Percentiles rank a stretch among this genome's conserved stretches.
Conservation (phyloP, 1,284 basidiomycete species). For the Cutaneotrichosporon sp. region DNA sequence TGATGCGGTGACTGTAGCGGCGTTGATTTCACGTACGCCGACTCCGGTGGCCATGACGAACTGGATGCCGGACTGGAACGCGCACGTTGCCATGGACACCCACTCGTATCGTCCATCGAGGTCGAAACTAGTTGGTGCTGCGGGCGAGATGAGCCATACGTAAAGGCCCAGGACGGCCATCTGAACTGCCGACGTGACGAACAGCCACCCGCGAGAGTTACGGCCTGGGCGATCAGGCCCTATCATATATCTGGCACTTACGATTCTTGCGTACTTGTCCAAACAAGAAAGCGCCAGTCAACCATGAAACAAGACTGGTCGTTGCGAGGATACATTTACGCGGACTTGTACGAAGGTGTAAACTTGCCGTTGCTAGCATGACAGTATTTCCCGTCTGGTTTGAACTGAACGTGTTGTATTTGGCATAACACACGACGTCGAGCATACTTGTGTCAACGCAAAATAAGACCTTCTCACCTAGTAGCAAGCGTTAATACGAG, state of each 20-base stretch:
- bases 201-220: conserved; percentile 25
- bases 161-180: conserved; percentile 21
- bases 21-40: conserved; percentile 32
- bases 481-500: conserved; percentile 26
- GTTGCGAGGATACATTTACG: conserved; percentile 18
- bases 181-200: conserved; percentile 22
- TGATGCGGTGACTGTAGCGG: conserved; percentile 36
- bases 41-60: conserved; percentile 32
- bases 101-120: conserved; percentile 20
- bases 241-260: no score
- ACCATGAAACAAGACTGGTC: conserved; percentile 26
- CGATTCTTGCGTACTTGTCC: conserved; percentile 33
- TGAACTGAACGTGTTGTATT: conserved; percentile 22
- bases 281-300: conserved; percentile 28
- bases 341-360: conserved; percentile 15
- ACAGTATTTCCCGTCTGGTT: conserved; percentile 29
- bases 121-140: background rate
- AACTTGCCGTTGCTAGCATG: conserved; percentile 21
- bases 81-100: conserved; percentile 26
- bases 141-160: conserved; percentile 16
- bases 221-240: no score
- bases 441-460: conserved; percentile 22
- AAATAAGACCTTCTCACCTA: no score
- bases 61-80: conserved; percentile 32
- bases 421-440: conserved; percentile 23